phyloP scores from a whole-genome alignment of 306 rosid genomes.

The Casuarina glauca region DNA sequence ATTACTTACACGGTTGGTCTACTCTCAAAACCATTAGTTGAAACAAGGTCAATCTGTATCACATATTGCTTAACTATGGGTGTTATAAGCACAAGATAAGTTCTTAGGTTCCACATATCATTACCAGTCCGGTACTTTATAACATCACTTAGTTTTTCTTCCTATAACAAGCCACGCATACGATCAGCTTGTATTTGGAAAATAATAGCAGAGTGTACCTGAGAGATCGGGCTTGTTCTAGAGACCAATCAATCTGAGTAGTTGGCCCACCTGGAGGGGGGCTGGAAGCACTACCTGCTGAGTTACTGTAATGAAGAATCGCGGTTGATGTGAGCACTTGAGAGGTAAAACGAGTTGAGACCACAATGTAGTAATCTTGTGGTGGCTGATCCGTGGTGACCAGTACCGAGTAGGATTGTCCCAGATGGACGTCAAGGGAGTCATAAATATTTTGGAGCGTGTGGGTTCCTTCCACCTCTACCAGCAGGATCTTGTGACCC shows the following conservation, averaged over 20 bases:
- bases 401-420: constrained; percentile 75
- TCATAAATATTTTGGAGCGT: constrained; percentile 68
- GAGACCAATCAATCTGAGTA: constrained; percentile 69
- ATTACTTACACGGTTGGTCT: background rate
- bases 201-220: constrained; percentile 41
- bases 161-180: background rate
- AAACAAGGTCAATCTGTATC: background rate
- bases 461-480: constrained; percentile 94
- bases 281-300: constrained; percentile 51
- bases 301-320: constrained; percentile 72
- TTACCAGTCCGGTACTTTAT: background rate
- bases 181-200: background rate
- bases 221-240: constrained; percentile 76
- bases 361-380: constrained; percentile 69
- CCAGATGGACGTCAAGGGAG: constrained; percentile 84
- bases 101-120: background rate
- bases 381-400: constrained; percentile 80
- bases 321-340: constrained; percentile 56
- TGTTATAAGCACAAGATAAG: background rate
- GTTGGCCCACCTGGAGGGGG: constrained; percentile 77
- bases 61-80: background rate
- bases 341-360: constrained; percentile 66
- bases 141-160: background rate
- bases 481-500: constrained; percentile 74
- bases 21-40: background rate